Base-by-base conservation (phyloP, 2,329 filamentous ascomycete species). In the Scedosporium dehoogii region DNA sequence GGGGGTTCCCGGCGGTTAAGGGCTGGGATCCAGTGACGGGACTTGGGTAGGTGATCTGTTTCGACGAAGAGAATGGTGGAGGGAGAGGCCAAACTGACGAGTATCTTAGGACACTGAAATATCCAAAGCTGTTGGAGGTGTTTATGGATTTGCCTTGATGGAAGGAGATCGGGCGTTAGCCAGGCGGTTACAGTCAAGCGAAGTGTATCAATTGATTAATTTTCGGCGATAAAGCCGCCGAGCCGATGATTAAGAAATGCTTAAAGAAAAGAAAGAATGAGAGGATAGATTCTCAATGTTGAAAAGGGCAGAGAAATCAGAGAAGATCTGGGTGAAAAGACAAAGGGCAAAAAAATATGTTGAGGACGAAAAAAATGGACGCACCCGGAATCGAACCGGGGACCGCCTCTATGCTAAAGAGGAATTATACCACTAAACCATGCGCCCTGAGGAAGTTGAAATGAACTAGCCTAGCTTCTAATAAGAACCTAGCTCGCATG, bases 11-110 rank as follows among this genome's bases (percentile, higher is more conserved):
- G 12, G 60, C 60, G n/a, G 41, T 42, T 4, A 53, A 62, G 18
- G 60, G 60, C 14, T 62, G 60, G 60, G 60, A 62, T 21, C 60
- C 60, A 4, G 51, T 62, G n/a, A 44, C 60, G 6, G 60, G 60
- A 14, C 53, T 62, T 29, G 60, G 60, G 60, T 62, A 23, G 58
- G 60, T 62, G 4, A 29, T 21, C 18, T 6, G 41, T 29, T 23
- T 56, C 53, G 2, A 56, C 7, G 53, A 18, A 18, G 46, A 23
- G 14, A 51, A 18, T 23, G n/a, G 29, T 3, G 2, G 7, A 33
- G 29, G 29, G 6, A 33, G 29, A 33, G 29, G 29, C 27, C 25
- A 27, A 58, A 18, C 10, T 41, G 33, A 23, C 16, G 27, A 58
- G n/a, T n/a, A 38, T 23, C 16, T 33, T 23, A 62, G 60, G 9